A percentile compares a stretch with the other conserved stretches of the same genome.
Evolutionary conservation across 73 alveolate species (phyloP).

Genomic region (Tetrahymena elliotti): DNA sequence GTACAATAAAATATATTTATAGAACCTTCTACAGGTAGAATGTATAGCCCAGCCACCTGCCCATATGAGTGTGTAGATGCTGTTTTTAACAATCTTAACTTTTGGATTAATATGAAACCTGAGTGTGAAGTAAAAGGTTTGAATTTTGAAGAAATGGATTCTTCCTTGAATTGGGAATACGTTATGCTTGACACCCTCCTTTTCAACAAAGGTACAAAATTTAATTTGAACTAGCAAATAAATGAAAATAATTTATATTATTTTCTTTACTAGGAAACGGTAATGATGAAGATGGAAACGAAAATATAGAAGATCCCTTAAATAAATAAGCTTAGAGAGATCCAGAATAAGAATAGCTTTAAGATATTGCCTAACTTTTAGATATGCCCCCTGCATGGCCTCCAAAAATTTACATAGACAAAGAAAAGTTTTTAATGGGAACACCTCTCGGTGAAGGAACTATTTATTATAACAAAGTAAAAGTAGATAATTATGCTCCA

Average conservation of each 20-base stretch:
- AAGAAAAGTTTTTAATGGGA: slow-evolving; percentile 67
- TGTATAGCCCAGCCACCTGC: slow-evolving; percentile 62
- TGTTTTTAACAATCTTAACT: slow-evolving; percentile 88
- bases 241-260: slow-evolving; percentile 10
- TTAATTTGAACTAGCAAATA: not conserved
- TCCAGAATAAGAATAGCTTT: slow-evolving; percentile 44
- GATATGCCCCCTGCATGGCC: slow-evolving; percentile 98
- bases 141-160: slow-evolving; percentile 64
- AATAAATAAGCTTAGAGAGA: slow-evolving; percentile 45
- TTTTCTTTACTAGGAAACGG: slow-evolving; percentile 39
- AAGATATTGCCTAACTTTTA: slow-evolving; percentile 52
- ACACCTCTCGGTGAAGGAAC: slow-evolving; percentile 89
- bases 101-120: slow-evolving; percentile 92
- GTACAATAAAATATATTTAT: slow-evolving; percentile 69
- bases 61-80: slow-evolving; percentile 91
- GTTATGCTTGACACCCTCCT: slow-evolving; percentile 72
- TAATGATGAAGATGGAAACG: slow-evolving; percentile 58
- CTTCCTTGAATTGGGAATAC: slow-evolving; percentile 85
- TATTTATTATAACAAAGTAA: slow-evolving; percentile 69
- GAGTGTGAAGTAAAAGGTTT: slow-evolving; percentile 45
- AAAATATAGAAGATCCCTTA: slow-evolving; percentile 49
- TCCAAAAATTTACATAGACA: slow-evolving; percentile 72
- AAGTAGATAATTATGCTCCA: slow-evolving; percentile 78
- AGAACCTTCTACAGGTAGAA: slow-evolving; percentile 97
- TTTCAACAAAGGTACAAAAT: slow-evolving; percentile 47